phyloP scores from a whole-genome alignment of 1,284 basidiomycete genomes.

The Leccinum solheimii region DNA sequence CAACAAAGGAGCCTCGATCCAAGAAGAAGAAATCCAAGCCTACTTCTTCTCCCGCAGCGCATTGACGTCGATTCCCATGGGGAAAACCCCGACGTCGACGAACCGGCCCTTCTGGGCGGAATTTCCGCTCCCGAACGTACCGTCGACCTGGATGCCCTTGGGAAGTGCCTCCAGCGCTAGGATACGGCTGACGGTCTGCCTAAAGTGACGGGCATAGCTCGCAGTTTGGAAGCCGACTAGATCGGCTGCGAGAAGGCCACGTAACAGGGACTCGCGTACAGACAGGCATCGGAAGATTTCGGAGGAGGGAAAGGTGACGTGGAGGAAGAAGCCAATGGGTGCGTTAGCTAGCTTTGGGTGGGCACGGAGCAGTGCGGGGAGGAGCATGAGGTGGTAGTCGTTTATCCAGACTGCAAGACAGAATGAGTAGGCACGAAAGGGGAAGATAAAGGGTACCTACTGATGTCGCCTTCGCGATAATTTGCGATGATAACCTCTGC shows the following conservation, averaged over 20 bases:
- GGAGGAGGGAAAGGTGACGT: constrained; percentile 85
- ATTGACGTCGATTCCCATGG: constrained; percentile 86
- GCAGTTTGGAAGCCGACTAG: constrained; percentile 85
- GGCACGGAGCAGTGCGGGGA: constrained; percentile 72
- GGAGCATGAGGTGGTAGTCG: constrained; percentile 85
- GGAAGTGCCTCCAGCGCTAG: constrained; percentile 80
- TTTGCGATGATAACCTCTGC: constrained; percentile 74
- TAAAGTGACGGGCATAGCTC: constrained; percentile 75
- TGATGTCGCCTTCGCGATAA: constrained; percentile 82
- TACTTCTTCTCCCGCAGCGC: constrained; percentile 69
- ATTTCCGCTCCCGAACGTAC: constrained; percentile 20
- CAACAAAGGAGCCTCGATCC: constrained; percentile 3
- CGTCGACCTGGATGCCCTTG: constrained; percentile 71
- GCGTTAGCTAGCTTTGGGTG: constrained; percentile 52
- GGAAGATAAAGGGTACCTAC: constrained; percentile 28
- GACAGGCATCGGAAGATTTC: constrained; percentile 87
- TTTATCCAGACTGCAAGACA: constrained; percentile 65
- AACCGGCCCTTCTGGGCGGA: constrained; percentile 47
- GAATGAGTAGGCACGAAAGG: background rate
- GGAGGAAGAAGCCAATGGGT: constrained; percentile 86
- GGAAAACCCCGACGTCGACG: constrained; percentile 84
- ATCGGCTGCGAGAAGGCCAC: constrained; percentile 75
- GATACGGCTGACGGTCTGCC: constrained; percentile 83
- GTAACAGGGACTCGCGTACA: constrained; percentile 63
- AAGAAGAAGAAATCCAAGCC: constrained; percentile 23